Conservation (phyloP, 352 stramenopile genomes). For the Pythium sp. region DNA sequence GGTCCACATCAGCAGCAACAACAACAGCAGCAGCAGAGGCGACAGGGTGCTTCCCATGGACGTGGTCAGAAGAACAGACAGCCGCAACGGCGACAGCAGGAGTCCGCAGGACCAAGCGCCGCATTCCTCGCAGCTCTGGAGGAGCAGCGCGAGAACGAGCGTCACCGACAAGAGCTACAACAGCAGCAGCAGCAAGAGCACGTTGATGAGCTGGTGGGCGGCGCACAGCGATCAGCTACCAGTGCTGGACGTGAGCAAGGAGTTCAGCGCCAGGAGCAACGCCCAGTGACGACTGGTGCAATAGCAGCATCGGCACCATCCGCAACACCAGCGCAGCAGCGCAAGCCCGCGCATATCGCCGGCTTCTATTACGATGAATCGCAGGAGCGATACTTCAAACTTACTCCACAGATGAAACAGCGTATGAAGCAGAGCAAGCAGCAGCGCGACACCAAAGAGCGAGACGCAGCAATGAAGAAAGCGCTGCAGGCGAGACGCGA, state of each 20-base stretch:
- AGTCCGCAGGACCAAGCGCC: slow-evolving; percentile 19
- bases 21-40: background rate
- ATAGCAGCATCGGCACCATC: background rate
- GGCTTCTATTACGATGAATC: slow-evolving; percentile 64
- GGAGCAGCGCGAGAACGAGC: slow-evolving; percentile 44
- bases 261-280: background rate
- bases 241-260: background rate
- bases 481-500: background rate
- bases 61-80: background rate
- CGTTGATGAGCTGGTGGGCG: background rate
- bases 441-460: slow-evolving; percentile 9
- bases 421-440: slow-evolving; percentile 12
- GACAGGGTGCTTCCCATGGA: background rate
- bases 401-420: slow-evolving; percentile 28
- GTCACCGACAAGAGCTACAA: slow-evolving; percentile 15
- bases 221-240: no score
- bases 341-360: slow-evolving; percentile 24
- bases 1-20: background rate
- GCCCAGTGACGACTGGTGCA: background rate
- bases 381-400: slow-evolving; percentile 50
- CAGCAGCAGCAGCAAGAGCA: background rate
- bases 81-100: background rate
- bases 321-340: background rate
- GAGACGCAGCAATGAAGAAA: background rate
- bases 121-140: slow-evolving; percentile 62